These are phyloP conservation scores for Candida wancherniae DNA, from an alignment of 805 yeast species.

Conservation along the genomic window DNA sequence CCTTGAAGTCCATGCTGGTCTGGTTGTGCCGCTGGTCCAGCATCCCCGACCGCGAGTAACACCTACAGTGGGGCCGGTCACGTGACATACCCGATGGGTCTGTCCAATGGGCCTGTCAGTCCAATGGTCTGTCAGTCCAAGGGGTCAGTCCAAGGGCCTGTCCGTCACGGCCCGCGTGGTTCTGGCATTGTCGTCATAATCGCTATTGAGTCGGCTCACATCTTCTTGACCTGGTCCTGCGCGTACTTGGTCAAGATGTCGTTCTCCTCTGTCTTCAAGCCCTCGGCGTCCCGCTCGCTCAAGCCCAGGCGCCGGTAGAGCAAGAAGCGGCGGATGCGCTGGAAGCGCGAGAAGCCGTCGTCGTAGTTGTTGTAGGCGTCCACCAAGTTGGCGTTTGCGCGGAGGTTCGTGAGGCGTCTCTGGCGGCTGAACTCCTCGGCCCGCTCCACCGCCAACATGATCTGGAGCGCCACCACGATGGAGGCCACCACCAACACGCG, in stretches of 20 bases:
- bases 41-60: too few species aligned
- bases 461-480: constrained; percentile 37
- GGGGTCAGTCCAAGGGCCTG: too few species aligned
- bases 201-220: constrained; percentile 19
- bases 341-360: constrained; percentile 23
- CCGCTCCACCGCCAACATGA: constrained; percentile 34
- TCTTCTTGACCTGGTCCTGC: constrained; percentile 13
- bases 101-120: too few species aligned
- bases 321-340: constrained; percentile 32
- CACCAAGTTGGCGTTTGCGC: constrained; percentile 26
- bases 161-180: too few species aligned
- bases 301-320: constrained; percentile 27
- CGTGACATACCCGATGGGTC: too few species aligned
- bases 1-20: constrained; percentile 69
- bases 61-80: too few species aligned
- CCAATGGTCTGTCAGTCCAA: too few species aligned
- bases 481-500: constrained; percentile 33
- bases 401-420: constrained; percentile 21
- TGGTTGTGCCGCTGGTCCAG: too few species aligned
- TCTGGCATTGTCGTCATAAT: too few species aligned
- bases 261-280: constrained; percentile 22
- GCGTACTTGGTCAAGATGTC: constrained; percentile 32
- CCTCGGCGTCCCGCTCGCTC: constrained; percentile 16
- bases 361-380: constrained; percentile 25
- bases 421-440: constrained; percentile 29